Percentiles rank a stretch among this genome's conserved stretches.
Conservation (phyloP, 139 green algal species). For the Chlorella sp. region DNA sequence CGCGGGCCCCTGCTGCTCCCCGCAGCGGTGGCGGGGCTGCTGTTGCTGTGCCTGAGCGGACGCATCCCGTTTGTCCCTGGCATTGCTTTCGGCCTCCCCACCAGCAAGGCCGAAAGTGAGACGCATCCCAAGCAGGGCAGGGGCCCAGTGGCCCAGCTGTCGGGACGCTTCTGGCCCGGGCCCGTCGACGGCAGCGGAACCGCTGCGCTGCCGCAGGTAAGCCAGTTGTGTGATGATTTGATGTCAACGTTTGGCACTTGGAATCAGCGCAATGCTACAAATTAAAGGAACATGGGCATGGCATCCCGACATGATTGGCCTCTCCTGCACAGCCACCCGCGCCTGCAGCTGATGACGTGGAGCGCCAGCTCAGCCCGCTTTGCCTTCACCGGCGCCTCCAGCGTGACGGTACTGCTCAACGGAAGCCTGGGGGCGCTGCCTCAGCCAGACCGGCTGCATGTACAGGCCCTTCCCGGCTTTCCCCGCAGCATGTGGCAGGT, state of each 20-base stretch:
- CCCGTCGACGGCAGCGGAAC: neutral
- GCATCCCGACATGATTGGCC: too few relatives aligned
- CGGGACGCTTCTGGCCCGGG: neutral
- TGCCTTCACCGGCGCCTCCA: neutral
- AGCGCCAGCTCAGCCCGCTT: neutral
- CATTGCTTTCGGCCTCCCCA: too few relatives aligned
- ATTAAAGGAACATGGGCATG: too few relatives aligned
- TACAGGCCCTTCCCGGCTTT: neutral
- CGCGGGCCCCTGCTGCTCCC: too few relatives aligned
- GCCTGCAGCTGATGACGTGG: neutral
- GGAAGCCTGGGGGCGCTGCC: slow-evolving; percentile 3
- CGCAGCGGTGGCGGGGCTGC: too few relatives aligned
- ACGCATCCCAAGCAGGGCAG: too few relatives aligned
- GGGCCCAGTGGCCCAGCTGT: neutral
- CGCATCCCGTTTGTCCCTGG: too few relatives aligned
- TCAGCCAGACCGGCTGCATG: neutral
- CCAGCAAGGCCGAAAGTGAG: too few relatives aligned
- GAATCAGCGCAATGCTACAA: too few relatives aligned
- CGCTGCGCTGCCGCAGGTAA: neutral
- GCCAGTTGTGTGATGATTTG: neutral
- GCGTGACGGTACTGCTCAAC: neutral
- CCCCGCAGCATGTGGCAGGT: neutral
- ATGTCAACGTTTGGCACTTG: too few relatives aligned
- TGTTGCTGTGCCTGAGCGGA: too few relatives aligned
- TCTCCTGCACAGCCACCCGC: too few relatives aligned